phyloP scores from a whole-genome alignment of 2,329 filamentous ascomycete species.

The Fusarium miscanthi region DNA sequence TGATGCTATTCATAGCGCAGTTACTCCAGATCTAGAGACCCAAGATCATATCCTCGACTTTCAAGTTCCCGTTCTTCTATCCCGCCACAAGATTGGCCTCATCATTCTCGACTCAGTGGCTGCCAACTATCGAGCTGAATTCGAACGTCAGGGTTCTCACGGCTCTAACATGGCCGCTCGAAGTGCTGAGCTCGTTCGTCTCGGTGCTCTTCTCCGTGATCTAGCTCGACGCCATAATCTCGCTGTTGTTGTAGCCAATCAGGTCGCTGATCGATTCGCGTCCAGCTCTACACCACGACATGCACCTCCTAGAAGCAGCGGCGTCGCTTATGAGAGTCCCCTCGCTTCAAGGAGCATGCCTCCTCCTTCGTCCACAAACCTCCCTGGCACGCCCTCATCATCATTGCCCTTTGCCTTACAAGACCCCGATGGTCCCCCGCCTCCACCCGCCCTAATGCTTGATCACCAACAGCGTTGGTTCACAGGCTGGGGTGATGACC shows the following conservation, averaged over 20 bases:
- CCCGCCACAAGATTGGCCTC: constrained; percentile 80
- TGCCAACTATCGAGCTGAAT: constrained; percentile 95
- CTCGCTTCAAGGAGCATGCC: constrained; percentile 59
- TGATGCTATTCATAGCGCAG: constrained; percentile 81
- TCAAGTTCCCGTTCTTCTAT: constrained; percentile 87
- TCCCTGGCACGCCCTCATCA: constrained; percentile 53
- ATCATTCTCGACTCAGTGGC: constrained; percentile 92
- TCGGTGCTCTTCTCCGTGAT: constrained; percentile 80
- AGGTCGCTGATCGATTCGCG: constrained; percentile 88
- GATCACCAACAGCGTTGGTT: constrained; percentile 96
- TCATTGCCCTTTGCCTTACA: constrained; percentile 52
- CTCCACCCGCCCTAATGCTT: constrained; percentile 71
- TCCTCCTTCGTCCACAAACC: constrained; percentile 45
- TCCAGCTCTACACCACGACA: constrained; percentile 39
- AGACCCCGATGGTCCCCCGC: constrained; percentile 47
- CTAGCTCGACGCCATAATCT: constrained; percentile 80
- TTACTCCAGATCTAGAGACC: constrained; percentile 88
- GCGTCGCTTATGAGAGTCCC: constrained; percentile 58
- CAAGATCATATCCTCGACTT: constrained; percentile 96
- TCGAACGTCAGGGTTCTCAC: constrained; percentile 67
- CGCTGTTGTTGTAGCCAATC: constrained; percentile 92
- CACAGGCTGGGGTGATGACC: constrained; percentile 89
- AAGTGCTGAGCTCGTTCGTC: constrained; percentile 78
- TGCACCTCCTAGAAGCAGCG: constrained; percentile 39
- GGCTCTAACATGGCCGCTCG: constrained; percentile 77